Evolutionary conservation across 768 basidiomycete genomes (phyloP).

Genomic region (Roridomyces roridus): DNA sequence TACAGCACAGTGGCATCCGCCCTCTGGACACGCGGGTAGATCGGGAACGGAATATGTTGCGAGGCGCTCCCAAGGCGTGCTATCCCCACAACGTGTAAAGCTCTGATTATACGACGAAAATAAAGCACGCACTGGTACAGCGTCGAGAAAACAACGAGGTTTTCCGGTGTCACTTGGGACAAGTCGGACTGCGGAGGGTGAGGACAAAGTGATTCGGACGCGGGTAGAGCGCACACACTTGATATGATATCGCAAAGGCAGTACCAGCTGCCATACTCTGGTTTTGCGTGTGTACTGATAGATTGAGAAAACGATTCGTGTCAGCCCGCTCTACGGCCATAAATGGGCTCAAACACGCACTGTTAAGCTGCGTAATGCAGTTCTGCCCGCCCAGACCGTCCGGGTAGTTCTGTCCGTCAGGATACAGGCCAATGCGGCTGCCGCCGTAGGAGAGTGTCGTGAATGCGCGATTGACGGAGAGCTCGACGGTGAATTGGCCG

Average conservation of each 20-base stretch:
- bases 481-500: constrained; percentile 48
- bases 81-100: constrained; percentile 20
- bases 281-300: constrained; percentile 50
- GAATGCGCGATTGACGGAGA: constrained; percentile 47
- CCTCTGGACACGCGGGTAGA: constrained; percentile 49
- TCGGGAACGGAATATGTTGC: constrained; percentile 49
- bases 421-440: constrained; percentile 23
- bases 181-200: constrained; percentile 39
- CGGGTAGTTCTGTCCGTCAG: constrained; percentile 42
- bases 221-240: constrained; percentile 20
- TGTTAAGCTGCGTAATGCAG: constrained; percentile 45
- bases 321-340: background rate
- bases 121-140: constrained; percentile 39
- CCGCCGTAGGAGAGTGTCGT: constrained; percentile 46
- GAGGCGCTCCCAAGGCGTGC: constrained; percentile 50
- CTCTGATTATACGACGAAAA: background rate
- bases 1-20: constrained; percentile 51
- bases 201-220: background rate
- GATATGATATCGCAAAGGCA: constrained; percentile 52
- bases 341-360: constrained; percentile 31
- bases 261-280: constrained; percentile 54
- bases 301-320: no score
- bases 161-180: constrained; percentile 45
- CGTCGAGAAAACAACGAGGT: constrained; percentile 50
- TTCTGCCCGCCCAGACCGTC: constrained; percentile 31